Evolutionary conservation across 371 early-diverging fungal species (phyloP), one percentile per base, ranked within the genome.

Genomic region (Apophysomyces sp.): DNA sequence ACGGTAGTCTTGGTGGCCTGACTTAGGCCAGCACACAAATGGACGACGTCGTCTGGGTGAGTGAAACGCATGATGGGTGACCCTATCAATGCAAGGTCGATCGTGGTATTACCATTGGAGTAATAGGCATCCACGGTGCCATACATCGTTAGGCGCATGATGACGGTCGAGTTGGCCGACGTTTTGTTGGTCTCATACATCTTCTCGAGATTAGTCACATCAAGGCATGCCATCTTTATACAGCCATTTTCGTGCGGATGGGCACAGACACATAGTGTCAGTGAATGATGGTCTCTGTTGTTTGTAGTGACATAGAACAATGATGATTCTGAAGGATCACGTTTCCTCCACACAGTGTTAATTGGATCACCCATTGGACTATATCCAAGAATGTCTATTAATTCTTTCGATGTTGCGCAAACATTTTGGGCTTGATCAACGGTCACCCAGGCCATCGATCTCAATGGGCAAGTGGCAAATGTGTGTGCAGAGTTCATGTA

Each of bases 31-130:
- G 28, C 34, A 27, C 63, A 62, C 13, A 62, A 28, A 29, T 36
- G 52, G 15, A 56, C 56, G 12, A 56, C 57, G 24, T 62, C 55
- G n/a, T 57, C 57, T 3, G 63, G 52, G 51, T 62, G 57, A 1
- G 55, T 37, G 21, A 62, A 62, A 49, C 63, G 56, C 63, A 62
- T 62, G 24, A 62, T 62, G 34, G 63, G 57, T 27, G 49, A 44
- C 8, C 62, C 62, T 2, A 26, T 16, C 30, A 41, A 61, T 21
- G 18, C 49, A 16, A 11, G 49, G 2, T 21, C 49, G 21, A 44
- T 44, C 18, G 18, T 18, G 9, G 7, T 44, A 9, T 21, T 21
- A 9, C 21, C 49, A 44, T 44, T 44, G 18, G 49, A 21, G 21
- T 18, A n/a, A 11, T 18, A 21, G 21, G 49, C 49, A 21, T 44